Evolutionary conservation across 176 grass and related monocot species (phyloP).

Genomic region (Chloris gayana): DNA sequence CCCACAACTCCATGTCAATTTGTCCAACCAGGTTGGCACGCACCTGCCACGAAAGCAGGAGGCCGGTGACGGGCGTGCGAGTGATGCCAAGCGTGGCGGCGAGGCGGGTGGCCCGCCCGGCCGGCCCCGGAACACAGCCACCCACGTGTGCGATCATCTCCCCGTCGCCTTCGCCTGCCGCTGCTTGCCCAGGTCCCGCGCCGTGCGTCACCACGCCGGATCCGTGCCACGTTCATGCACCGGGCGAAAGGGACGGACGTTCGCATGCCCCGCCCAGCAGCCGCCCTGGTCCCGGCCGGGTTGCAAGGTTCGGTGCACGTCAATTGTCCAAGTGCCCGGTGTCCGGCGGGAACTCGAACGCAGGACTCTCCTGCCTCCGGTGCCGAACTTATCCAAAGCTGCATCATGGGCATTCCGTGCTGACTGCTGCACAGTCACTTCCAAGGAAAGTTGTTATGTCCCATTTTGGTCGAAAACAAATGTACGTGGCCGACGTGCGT

Average conservation of each 20-base stretch:
- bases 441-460: neutral
- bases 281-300: neutral
- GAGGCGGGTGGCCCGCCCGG: neutral
- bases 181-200: neutral
- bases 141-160: conserved; percentile 14
- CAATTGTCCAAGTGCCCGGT: neutral
- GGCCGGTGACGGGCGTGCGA: no score
- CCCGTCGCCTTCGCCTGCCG: conserved; percentile 1
- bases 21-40: neutral
- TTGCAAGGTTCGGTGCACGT: neutral
- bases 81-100: neutral
- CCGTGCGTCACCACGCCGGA: neutral
- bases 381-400: neutral
- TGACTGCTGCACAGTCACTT: neutral
- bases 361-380: no score
- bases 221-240: conserved; percentile 1
- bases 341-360: neutral
- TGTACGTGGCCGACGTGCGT: neutral
- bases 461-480: neutral
- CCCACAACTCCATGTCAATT: neutral
- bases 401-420: neutral
- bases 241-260: neutral
- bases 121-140: neutral
- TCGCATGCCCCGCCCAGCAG: neutral
- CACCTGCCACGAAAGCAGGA: neutral